Conservation (phyloP, 1,284 basidiomycete genomes). For the Heterobasidion occidentale region DNA sequence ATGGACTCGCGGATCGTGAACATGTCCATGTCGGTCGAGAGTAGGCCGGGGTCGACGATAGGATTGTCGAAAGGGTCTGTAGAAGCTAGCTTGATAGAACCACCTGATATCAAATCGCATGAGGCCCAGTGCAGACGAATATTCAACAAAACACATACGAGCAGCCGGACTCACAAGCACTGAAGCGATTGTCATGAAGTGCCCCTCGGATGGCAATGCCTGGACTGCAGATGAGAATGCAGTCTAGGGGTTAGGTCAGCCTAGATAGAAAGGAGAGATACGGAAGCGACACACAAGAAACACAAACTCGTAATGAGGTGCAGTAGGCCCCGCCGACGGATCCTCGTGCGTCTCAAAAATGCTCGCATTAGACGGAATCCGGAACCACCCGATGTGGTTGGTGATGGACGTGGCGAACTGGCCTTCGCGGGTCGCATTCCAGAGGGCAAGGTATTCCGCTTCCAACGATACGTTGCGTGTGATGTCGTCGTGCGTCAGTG, state of each 20-base stretch:
- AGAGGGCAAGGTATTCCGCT: conserved; percentile 13
- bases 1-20: conserved; percentile 1
- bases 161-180: conserved; percentile 8
- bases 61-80: conserved; percentile 18
- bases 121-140: conserved; percentile 2
- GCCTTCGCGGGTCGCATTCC: conserved; percentile 19
- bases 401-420: conserved; percentile 10
- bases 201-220: conserved; percentile 4
- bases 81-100: conserved; percentile 12
- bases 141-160: conserved; percentile 6
- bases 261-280: too few relatives aligned
- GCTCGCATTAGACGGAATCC: conserved; percentile 18
- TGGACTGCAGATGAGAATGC: neutral
- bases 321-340: conserved; percentile 25
- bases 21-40: conserved; percentile 8
- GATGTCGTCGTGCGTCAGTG: conserved; percentile 16
- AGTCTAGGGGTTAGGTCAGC: neutral
- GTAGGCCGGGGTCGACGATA: conserved; percentile 20
- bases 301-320: conserved; percentile 8
- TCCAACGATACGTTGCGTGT: conserved; percentile 12
- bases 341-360: conserved; percentile 23
- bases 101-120: conserved; percentile 7
- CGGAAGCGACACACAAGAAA: conserved; percentile 4
- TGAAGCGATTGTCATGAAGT: conserved; percentile 9
- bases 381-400: conserved; percentile 18